phyloP scores from a whole-genome alignment of 1,284 basidiomycete species.

The Hortiboletus rubellus region DNA sequence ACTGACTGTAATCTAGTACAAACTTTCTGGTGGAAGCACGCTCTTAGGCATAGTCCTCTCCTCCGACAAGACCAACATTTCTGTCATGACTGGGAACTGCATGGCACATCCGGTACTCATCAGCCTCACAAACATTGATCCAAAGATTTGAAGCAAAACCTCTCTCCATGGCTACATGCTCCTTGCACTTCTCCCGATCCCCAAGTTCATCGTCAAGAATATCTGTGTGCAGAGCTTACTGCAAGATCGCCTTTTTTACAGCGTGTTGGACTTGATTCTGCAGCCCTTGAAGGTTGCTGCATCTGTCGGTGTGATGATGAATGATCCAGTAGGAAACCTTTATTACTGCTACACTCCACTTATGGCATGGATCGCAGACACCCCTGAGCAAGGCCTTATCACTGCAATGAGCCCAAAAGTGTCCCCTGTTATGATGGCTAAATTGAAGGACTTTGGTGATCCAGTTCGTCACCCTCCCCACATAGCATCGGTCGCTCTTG shows the following conservation, averaged over 20 bases:
- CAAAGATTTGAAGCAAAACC: constrained; percentile 30
- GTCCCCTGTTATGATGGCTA: constrained; percentile 4
- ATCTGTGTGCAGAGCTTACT: not conserved
- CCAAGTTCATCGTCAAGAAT: constrained; percentile 24
- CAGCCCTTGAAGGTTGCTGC: constrained; percentile 34
- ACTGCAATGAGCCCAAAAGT: not conserved
- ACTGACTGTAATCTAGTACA: too few species aligned
- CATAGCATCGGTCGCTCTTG: not conserved
- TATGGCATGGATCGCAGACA: constrained; percentile 1
- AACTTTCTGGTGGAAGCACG: too few species aligned
- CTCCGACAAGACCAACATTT: not conserved
- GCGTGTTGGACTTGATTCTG: constrained; percentile 30
- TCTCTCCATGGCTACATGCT: constrained; percentile 31
- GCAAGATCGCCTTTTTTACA: constrained; percentile 28
- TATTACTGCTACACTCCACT: constrained; percentile 7
- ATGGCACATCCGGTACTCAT: constrained; percentile 37
- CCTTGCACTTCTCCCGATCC: constrained; percentile 32
- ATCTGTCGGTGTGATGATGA: constrained; percentile 21
- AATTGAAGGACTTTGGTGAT: not conserved
- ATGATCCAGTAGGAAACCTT: constrained; percentile 27
- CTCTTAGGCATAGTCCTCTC: not conserved
- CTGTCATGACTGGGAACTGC: constrained; percentile 25
- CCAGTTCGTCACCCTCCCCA: not conserved
- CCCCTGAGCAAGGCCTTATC: not conserved
- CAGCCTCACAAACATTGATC: constrained; percentile 30